Conservation (phyloP, 345 rosid genomes). For the Dipteronia sinensis region DNA sequence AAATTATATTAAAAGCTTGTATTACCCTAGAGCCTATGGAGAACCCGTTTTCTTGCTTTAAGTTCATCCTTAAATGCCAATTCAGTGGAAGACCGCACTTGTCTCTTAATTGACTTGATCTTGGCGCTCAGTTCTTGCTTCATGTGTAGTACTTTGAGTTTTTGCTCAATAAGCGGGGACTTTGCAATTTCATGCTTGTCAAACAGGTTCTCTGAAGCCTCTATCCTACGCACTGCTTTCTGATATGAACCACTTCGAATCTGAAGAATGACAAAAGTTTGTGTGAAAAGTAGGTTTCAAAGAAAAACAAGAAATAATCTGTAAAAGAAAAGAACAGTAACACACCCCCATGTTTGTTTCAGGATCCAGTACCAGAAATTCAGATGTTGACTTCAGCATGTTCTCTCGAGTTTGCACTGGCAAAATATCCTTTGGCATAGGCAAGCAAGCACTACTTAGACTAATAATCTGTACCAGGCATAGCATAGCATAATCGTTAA, state of each 20-base stretch:
- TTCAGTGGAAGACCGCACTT: constrained; percentile 68
- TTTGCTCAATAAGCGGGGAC: constrained; percentile 82
- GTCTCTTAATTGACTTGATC: constrained; percentile 77
- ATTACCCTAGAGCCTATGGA: constrained; percentile 92
- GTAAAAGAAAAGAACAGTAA: not conserved
- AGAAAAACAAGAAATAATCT: constrained; percentile 9
- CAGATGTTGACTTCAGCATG: constrained; percentile 74
- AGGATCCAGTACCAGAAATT: constrained; percentile 86
- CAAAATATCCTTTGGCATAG: constrained; percentile 80
- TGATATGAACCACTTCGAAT: constrained; percentile 75
- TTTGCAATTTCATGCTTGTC: constrained; percentile 84
- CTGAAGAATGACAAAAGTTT: constrained; percentile 44
- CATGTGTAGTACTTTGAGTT: constrained; percentile 70
- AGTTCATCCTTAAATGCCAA: constrained; percentile 98
- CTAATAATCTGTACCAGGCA: constrained; percentile 58
- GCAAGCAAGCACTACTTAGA: constrained; percentile 78
- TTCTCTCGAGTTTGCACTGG: constrained; percentile 87
- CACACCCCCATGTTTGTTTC: constrained; percentile 87
- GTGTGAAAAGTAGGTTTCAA: not conserved
- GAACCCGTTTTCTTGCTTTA: constrained; percentile 92
- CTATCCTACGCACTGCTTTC: constrained; percentile 76
- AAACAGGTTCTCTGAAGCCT: constrained; percentile 84
- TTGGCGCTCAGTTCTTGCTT: constrained; percentile 79
- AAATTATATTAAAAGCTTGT: not conserved
- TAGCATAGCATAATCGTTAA: constrained; percentile 24